These are phyloP conservation scores for Aeschynomene evenia DNA, from an alignment of 306 rosid species.

Conservation along the genomic window DNA sequence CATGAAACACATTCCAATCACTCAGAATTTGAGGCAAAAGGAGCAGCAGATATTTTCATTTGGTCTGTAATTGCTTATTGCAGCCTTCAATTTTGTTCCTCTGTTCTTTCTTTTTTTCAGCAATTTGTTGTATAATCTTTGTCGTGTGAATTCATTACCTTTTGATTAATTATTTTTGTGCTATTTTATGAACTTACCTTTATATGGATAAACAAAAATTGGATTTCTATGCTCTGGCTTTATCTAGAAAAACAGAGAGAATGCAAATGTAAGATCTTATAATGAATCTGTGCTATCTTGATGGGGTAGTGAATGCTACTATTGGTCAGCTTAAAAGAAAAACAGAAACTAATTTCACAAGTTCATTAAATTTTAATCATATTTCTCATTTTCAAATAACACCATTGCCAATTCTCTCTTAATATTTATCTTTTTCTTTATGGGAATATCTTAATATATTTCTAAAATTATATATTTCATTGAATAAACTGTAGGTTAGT, in stretches of 20 bases:
- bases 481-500: neutral
- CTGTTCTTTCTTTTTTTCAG: conserved; percentile 30
- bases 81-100: conserved; percentile 63
- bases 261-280: neutral
- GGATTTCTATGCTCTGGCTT: conserved; percentile 4
- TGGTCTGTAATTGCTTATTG: conserved; percentile 43
- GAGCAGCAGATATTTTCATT: conserved; percentile 31
- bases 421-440: no score
- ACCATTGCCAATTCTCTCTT: no score
- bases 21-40: conserved; percentile 35
- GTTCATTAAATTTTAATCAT: no score
- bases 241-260: conserved; percentile 1
- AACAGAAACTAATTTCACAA: no score
- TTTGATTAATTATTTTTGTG: conserved; percentile 35
- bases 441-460: neutral
- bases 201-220: neutral
- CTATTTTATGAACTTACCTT: neutral
- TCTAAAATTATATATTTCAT: neutral
- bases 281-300: neutral
- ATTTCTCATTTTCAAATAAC: no score
- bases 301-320: neutral
- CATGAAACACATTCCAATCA: conserved; percentile 24
- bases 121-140: conserved; percentile 42
- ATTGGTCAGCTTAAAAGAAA: neutral
- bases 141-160: conserved; percentile 41